Conservation (phyloP, 306 rosid genomes). For the Sicyos baderoa region DNA sequence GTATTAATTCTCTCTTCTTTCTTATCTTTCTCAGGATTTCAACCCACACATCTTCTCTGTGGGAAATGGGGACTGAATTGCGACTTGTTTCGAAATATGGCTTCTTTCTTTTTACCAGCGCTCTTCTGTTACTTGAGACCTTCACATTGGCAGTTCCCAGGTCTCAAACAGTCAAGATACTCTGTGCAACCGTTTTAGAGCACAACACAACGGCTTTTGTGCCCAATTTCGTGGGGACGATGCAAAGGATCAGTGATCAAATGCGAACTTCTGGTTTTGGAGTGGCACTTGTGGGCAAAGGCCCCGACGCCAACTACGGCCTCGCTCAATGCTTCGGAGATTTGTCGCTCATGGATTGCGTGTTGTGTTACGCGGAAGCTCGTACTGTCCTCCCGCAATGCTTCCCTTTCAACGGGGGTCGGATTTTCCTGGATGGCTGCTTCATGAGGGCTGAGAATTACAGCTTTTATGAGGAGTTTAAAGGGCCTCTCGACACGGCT, state of each 20-base stretch:
- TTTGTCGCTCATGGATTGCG: slow-evolving; percentile 72
- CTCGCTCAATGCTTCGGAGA: slow-evolving; percentile 92
- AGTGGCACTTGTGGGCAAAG: slow-evolving; percentile 52
- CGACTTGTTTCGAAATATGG: not conserved
- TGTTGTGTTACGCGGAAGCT: slow-evolving; percentile 72
- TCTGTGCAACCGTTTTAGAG: slow-evolving; percentile 46
- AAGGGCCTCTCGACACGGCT: slow-evolving; percentile 44
- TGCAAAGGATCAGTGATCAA: slow-evolving; percentile 64
- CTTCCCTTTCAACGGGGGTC: slow-evolving; percentile 57
- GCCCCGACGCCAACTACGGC: slow-evolving; percentile 61
- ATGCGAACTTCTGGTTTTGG: slow-evolving; percentile 62
- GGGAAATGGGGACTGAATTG: slow-evolving; percentile 33
- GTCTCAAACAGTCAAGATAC: slow-evolving; percentile 36
- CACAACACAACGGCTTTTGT: slow-evolving; percentile 47
- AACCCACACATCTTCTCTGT: not conserved
- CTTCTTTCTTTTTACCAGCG: slow-evolving; percentile 26
- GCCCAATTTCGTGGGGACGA: slow-evolving; percentile 63
- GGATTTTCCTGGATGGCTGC: slow-evolving; percentile 83
- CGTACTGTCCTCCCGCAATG: slow-evolving; percentile 77
- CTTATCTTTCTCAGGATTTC: too few relatives aligned
- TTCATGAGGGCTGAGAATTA: slow-evolving; percentile 85
- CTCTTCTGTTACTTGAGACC: slow-evolving; percentile 25
- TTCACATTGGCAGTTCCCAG: slow-evolving; percentile 57
- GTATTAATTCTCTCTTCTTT: not conserved
- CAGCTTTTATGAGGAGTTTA: slow-evolving; percentile 52